These are phyloP conservation scores for Drechslera avenae DNA, from an alignment of 2,329 filamentous ascomycete species.

Conservation along the genomic window DNA sequence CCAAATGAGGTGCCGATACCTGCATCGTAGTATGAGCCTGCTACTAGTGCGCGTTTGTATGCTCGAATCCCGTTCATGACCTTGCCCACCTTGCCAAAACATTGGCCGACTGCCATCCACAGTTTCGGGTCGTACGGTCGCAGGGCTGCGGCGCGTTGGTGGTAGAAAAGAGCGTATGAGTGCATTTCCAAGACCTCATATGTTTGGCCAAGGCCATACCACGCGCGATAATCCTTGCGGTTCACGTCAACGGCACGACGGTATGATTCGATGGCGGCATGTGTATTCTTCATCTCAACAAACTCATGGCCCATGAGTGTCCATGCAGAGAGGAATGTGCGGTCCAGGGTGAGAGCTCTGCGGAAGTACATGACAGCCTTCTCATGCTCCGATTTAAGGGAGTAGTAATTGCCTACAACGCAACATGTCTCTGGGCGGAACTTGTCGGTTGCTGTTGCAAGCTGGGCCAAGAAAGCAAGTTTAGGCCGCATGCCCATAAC, in stretches of 20 bases:
- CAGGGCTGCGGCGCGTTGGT: constrained; percentile 90
- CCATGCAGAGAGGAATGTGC: constrained; percentile 92
- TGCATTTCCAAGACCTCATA: constrained; percentile 99
- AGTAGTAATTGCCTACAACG: constrained; percentile 97
- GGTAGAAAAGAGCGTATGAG: constrained; percentile 96
- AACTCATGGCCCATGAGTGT: constrained; percentile 99
- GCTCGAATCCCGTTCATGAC: constrained; percentile 92
- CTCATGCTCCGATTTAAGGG: constrained; percentile 89
- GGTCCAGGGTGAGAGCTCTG: constrained; percentile 85
- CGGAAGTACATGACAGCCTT: constrained; percentile 99
- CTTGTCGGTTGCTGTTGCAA: constrained; percentile 89
- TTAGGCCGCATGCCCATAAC: constrained; percentile 88
- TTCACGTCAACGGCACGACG: constrained; percentile 94
- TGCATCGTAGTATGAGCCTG: constrained; percentile 82
- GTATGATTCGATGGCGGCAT: constrained; percentile 96
- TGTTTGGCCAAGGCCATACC: constrained; percentile 96
- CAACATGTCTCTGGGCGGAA: constrained; percentile 97
- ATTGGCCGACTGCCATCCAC: constrained; percentile 96
- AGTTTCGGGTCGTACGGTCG: constrained; percentile 98
- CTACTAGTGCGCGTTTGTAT: constrained; percentile 86
- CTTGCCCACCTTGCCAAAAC: constrained; percentile 86
- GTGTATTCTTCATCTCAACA: constrained; percentile 97
- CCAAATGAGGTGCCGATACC: constrained; percentile 58
- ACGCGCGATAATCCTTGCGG: constrained; percentile 92
- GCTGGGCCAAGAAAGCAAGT: constrained; percentile 87